phyloP scores from a whole-genome alignment of 352 stramenopile species.

The Phytophthora agathidicida region DNA sequence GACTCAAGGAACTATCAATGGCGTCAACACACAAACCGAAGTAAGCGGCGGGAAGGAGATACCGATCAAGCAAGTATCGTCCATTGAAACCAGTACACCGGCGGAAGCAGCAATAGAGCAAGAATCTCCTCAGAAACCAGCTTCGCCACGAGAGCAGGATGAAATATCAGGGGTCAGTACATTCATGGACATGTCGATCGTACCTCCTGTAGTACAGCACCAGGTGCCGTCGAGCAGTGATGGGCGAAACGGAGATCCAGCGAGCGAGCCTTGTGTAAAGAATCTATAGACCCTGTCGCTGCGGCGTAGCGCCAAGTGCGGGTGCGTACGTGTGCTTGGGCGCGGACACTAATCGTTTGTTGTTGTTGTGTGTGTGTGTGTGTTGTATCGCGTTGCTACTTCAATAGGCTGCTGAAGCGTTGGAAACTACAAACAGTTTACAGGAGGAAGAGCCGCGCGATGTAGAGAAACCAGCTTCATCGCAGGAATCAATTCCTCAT shows the following conservation, averaged over 20 bases:
- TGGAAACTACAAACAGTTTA: neutral
- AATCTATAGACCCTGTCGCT: conserved; percentile 40
- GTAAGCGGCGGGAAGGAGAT: conserved; percentile 9
- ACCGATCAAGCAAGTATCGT: neutral
- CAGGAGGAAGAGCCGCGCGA: neutral
- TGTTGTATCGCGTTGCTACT: conserved; percentile 22
- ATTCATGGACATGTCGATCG: conserved; percentile 28
- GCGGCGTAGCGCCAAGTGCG: conserved; percentile 28
- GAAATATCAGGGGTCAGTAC: conserved; percentile 41
- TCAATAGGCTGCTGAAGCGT: conserved; percentile 19
- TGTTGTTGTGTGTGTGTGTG: conserved; percentile 34
- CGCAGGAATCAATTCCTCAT: neutral
- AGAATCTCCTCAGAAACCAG: neutral
- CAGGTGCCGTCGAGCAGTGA: conserved; percentile 31
- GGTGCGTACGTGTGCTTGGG: conserved; percentile 28
- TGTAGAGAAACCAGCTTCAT: conserved; percentile 3
- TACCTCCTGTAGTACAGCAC: conserved; percentile 26
- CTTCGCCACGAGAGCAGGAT: conserved; percentile 4
- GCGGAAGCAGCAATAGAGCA: conserved; percentile 3
- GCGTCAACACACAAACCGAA: conserved; percentile 2
- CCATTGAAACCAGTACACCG: neutral
- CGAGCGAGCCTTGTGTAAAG: conserved; percentile 37
- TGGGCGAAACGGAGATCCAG: conserved; percentile 29
- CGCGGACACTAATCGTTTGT: conserved; percentile 38
- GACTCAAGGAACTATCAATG: neutral